These are phyloP conservation scores for Betula pendula DNA, from an alignment of 306 rosid genomes.

Conservation along the genomic window DNA sequence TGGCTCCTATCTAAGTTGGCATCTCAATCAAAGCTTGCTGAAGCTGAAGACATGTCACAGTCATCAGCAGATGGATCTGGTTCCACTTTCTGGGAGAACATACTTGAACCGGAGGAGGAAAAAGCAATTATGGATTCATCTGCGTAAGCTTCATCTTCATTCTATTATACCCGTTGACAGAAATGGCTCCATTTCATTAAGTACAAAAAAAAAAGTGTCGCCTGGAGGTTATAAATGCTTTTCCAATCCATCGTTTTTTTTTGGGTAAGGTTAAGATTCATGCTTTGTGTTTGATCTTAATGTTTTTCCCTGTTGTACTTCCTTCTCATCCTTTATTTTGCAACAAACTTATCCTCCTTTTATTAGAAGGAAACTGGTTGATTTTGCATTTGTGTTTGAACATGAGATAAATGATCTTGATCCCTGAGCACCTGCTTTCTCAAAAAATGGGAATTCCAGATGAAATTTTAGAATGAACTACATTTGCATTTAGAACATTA, in stretches of 20 bases:
- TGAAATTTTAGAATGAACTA: not conserved
- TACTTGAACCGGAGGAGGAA: slow-evolving; percentile 81
- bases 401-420: not conserved
- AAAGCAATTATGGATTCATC: slow-evolving; percentile 59
- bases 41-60: slow-evolving; percentile 47
- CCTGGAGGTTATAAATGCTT: not conserved
- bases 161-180: not conserved
- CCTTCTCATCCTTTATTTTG: not conserved
- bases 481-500: not conserved
- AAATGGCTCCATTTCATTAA: not conserved
- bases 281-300: not conserved
- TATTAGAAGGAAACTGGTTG: not conserved
- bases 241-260: too few species aligned
- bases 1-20: slow-evolving; percentile 91
- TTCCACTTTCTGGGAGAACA: slow-evolving; percentile 76
- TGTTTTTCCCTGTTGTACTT: not conserved
- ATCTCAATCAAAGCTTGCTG: slow-evolving; percentile 60
- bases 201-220: not conserved
- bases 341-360: not conserved
- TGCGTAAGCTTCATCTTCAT: slow-evolving; percentile 39
- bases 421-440: not conserved
- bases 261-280: not conserved
- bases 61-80: slow-evolving; percentile 41
- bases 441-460: not conserved
- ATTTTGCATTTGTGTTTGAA: not conserved